Evolutionary conservation across 495 filamentous ascomycete species (phyloP).

Genomic region (Oidiodendron maius): DNA sequence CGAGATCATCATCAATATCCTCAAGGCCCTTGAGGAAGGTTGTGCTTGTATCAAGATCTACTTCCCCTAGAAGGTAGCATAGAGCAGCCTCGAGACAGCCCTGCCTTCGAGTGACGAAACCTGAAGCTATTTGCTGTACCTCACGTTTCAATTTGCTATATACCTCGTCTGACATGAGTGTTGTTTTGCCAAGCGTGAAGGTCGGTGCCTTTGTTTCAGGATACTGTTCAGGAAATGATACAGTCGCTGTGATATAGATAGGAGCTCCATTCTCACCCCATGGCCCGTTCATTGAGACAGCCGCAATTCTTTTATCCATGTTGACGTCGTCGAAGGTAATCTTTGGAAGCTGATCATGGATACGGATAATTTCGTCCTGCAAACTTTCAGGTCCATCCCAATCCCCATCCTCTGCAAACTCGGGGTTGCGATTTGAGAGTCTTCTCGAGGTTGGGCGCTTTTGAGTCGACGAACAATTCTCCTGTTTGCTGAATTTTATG

Average conservation of each 20-base stretch:
- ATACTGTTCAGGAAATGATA: constrained; percentile 75
- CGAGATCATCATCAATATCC: constrained; percentile 57
- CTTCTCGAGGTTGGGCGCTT: constrained; percentile 15
- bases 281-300: constrained; percentile 77
- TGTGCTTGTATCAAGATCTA: constrained; percentile 67
- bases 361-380: constrained; percentile 81
- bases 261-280: constrained; percentile 70
- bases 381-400: constrained; percentile 78
- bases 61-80: constrained; percentile 79
- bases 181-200: constrained; percentile 71
- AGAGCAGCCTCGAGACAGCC: constrained; percentile 80
- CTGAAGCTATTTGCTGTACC: constrained; percentile 61
- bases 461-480: constrained; percentile 1
- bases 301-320: constrained; percentile 63
- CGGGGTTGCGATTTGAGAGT: constrained; percentile 19
- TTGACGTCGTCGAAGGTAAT: constrained; percentile 84
- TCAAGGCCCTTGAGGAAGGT: constrained; percentile 55
- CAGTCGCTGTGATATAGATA: constrained; percentile 71
- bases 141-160: constrained; percentile 59
- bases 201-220: constrained; percentile 59
- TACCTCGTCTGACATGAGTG: constrained; percentile 66
- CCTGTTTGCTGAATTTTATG: constrained; percentile 67
- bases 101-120: constrained; percentile 60
- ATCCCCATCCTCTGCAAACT: constrained; percentile 33
- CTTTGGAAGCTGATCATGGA: constrained; percentile 76